Evolutionary conservation across 2,329 filamentous ascomycete species (phyloP), one percentile per base, ranked within the genome.

Genomic region (Penicillium griseofulvum): DNA sequence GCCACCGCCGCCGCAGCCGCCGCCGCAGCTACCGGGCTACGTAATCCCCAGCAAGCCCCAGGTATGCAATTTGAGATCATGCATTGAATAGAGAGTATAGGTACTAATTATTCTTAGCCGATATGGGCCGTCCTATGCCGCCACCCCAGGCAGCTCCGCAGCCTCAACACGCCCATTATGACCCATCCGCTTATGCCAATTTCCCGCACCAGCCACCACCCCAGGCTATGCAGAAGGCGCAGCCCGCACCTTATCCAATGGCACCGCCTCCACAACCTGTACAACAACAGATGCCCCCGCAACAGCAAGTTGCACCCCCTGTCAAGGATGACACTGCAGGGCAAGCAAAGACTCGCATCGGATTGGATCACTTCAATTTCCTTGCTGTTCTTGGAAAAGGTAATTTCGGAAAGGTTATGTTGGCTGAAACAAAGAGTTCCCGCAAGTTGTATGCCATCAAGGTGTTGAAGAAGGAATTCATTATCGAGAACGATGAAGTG

Each of bases 371-470:
- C 76, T 99, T 99, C 82, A 99, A 99, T 74, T 99, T 99, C 83
- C 82, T 99, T 62, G 93, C 95, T 61, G 94, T 99, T 51, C 84
- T 99, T 62, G 94, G 94, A 71, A 99, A 99, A 77, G 94, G 94
- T 78, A 99, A 99, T 77, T 99, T 99, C 71, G 94, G 94, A 74
- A 99, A 99, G 77, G 94, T 99, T 77, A 99, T 99, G 94, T 80
- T 99, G 74, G 94, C 94, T 2, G 95, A 99, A 77, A 96, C 94
- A 1, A 99, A 99, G 81, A 87, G 86, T 52, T 87, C 89, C 10
- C 90, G 92, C 74, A 89, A 93, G 73, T 81, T 99, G 8, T 99
- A 97, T 72, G 94, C 94, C 54, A 99, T 99, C 76, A 99, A 99
- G 77, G 94, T 99, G 36, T 79, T 99, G 65, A 99, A 99, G 83